Conservation (phyloP, 2,329 filamentous ascomycete species). For the Colletotrichum camelliae region DNA sequence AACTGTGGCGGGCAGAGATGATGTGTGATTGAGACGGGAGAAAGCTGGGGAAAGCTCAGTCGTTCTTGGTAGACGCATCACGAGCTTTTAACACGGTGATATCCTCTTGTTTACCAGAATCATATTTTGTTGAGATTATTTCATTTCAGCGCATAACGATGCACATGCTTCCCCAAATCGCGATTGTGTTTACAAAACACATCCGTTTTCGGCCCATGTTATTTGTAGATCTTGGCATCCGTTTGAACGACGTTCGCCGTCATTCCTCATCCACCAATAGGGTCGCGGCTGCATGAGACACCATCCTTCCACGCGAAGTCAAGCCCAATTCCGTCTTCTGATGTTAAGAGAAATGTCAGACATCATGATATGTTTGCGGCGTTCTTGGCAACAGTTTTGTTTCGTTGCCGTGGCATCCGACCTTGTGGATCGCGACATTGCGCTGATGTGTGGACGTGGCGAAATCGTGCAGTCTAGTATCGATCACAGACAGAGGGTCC, state of each 20-base stretch:
- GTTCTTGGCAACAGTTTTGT: background rate
- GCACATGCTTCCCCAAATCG: background rate
- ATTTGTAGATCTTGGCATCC: background rate
- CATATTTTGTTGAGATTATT: background rate
- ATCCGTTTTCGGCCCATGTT: background rate
- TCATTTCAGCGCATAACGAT: background rate
- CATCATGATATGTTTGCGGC: background rate
- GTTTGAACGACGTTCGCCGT: background rate
- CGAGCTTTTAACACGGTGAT: background rate
- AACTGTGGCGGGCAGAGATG: too few species aligned
- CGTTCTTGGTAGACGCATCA: background rate
- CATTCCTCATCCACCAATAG: slow-evolving; percentile 3
- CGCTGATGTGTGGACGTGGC: background rate
- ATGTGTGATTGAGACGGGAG: background rate
- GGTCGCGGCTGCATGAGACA: background rate
- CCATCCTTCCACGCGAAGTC: background rate
- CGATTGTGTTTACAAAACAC: background rate
- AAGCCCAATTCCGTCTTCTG: background rate
- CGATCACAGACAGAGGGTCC: background rate
- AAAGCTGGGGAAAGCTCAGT: background rate
- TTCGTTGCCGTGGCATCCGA: background rate
- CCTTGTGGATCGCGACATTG: background rate
- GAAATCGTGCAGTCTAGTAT: background rate
- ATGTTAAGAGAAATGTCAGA: background rate
- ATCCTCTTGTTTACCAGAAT: background rate